Evolutionary conservation across 1,284 basidiomycete genomes (phyloP), one percentile per base, ranked within the genome.

Genomic region (Irpex rosettiformis): DNA sequence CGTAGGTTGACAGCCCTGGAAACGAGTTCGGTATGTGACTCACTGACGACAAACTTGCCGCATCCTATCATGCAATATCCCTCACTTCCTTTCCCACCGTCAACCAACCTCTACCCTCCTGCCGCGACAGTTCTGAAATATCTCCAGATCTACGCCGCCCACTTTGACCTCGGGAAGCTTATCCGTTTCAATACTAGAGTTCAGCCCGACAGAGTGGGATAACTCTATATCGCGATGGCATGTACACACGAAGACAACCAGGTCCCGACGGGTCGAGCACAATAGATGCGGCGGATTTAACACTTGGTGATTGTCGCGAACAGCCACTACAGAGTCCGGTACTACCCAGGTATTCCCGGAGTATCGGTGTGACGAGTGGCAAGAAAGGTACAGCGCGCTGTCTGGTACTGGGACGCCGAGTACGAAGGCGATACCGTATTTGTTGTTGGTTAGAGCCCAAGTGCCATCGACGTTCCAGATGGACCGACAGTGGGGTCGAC

Each of bases 11-110:
- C 88, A 24, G 80, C 81, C 13, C 71, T 76, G 25, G 76, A 81
- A 1, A 69, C 71, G 16, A 86, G 88, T 0, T 83, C 91, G 0
- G 65, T 91, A 18, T 92, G 93, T 65, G 87, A 92, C 63, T 86
- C 86, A 0, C 73, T 93, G 18, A 85, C 84, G 21, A 86, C 90
- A 1, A 93, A 92, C 65, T 69, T 92, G 2, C 88, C 90, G 0
- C 88, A 92, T 64, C 86, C 86, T 0, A 61, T 86, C 49, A 92
- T 93, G 90, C 80, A 79, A 8, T 91, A 77, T 62, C 75, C 78
- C 0, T 79, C 79, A 55, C 84, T 82, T 65, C 69, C 76, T 1
- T 91, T 90, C 64, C 86, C 87, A 0, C 85, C 88, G 0, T 82
- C 79, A 3, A 91, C 89, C 0, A 78, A 84, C 1, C 73, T 92